Evolutionary conservation across 306 rosid species (phyloP).

Genomic region (Quercus suber): DNA sequence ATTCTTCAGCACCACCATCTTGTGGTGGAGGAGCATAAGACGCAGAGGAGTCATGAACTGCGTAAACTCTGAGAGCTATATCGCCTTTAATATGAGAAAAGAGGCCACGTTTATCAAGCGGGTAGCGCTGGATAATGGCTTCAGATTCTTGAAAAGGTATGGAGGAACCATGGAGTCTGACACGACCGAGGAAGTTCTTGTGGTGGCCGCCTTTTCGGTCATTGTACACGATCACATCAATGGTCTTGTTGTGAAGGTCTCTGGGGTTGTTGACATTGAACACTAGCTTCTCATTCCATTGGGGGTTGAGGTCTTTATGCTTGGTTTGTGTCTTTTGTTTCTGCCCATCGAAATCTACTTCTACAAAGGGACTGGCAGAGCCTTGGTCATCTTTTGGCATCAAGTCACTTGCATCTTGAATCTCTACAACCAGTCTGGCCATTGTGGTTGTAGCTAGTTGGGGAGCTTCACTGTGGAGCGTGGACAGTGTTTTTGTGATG

Average conservation of each 20-base stretch:
- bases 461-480: neutral
- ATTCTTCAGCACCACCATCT: neutral
- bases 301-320: slow-evolving; percentile 63
- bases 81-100: slow-evolving; percentile 75
- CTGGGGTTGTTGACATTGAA: slow-evolving; percentile 46
- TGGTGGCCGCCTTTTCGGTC: slow-evolving; percentile 38
- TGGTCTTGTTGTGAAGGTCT: slow-evolving; percentile 51
- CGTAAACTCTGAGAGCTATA: slow-evolving; percentile 60
- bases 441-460: slow-evolving; percentile 17
- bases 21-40: slow-evolving; percentile 8
- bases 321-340: slow-evolving; percentile 59
- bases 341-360: slow-evolving; percentile 58
- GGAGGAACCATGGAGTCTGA: slow-evolving; percentile 57
- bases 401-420: slow-evolving; percentile 67
- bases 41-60: slow-evolving; percentile 27
- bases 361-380: slow-evolving; percentile 72
- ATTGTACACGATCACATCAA: slow-evolving; percentile 55
- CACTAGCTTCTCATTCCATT: slow-evolving; percentile 67
- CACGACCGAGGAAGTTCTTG: slow-evolving; percentile 72
- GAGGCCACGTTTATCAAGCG: slow-evolving; percentile 72
- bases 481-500: neutral
- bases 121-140: slow-evolving; percentile 59
- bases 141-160: slow-evolving; percentile 63
- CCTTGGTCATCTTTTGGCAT: slow-evolving; percentile 84
- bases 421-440: slow-evolving; percentile 71